Evolutionary conservation across 2,329 filamentous ascomycete species (phyloP), one percentile per base, ranked within the genome.

Genomic region (Aspergillus pseudoviridinutans): DNA sequence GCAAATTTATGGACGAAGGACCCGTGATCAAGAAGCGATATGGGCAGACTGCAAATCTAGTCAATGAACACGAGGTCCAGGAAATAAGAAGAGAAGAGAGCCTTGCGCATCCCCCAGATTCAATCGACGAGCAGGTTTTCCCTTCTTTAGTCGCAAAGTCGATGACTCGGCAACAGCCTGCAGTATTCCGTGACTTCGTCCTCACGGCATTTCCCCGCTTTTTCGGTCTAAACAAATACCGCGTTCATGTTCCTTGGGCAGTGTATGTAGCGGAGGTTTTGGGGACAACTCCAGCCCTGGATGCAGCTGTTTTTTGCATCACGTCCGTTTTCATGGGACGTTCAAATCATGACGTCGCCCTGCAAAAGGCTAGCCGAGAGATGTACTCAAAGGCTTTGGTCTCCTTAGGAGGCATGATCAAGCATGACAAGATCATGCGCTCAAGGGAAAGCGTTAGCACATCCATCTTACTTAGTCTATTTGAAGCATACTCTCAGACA

Each of bases 1-100:
- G 67, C 28, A 72, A 72, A 57, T 72, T 74, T 51, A 66, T 71
- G 58, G 70, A 74, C 57, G 69, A 74, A 61, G 68, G 69, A 20
- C 64, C 64, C 9, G 63, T 64, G 46, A 57, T 74, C 10, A 61
- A 66, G 49, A 64, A 66, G 53, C 63, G 64, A 51, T 73, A 66
- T 55, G 63, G 10, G n/a, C 22, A 24, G 24, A 6, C 44, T 7
- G 22, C 44, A 14, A 27, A 24, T 14, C 44, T 25, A 47, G 12
- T 14, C 44, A 47, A 47, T 17, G 24, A 25, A 5, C 22, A 47
- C 44, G 22, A 47, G 22, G 12, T 24, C 24, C 22, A 47, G 22
- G 20, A 44, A 17, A 38, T 38, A 38, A 17, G 32, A 59, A 49
- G 25, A 32, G 35, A 46, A 35, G 17, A 5, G 25, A 51, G 12